Percentiles rank a stretch among this genome's conserved stretches.
phyloP scores from a whole-genome alignment of 345 rosid genomes.

The rapeseed (Brassica napus) region DNA sequence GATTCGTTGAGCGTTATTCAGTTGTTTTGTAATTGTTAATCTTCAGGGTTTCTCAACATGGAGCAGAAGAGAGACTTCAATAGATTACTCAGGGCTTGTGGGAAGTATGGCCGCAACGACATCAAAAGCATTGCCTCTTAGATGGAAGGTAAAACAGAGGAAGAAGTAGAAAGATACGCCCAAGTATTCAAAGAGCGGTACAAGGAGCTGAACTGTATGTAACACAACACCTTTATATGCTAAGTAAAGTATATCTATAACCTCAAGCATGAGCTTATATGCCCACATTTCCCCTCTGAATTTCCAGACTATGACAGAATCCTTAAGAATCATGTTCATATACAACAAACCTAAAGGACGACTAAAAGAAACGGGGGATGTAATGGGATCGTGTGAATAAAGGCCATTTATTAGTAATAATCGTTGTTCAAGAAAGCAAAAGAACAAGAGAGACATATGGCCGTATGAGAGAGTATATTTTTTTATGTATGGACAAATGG shows the following conservation, averaged over 20 bases:
- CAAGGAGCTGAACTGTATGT: constrained; percentile 80
- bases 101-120: constrained; percentile 93
- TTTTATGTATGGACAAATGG: constrained; percentile 39
- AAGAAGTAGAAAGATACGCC: constrained; percentile 93
- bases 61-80: constrained; percentile 89
- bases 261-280: constrained; percentile 10
- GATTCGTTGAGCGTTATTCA: constrained; percentile 1
- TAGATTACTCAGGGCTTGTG: constrained; percentile 81
- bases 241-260: too few species aligned
- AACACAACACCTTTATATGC: too few species aligned
- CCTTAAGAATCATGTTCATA: too few species aligned
- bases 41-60: constrained; percentile 88
- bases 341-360: not conserved
- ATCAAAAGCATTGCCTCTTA: constrained; percentile 81
- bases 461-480: constrained; percentile 37
- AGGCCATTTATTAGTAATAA: constrained; percentile 41
- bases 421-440: constrained; percentile 11
- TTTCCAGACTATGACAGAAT: constrained; percentile 79
- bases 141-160: constrained; percentile 94
- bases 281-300: not conserved
- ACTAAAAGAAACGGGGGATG: not conserved
- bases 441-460: constrained; percentile 7
- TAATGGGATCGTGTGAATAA: constrained; percentile 16
- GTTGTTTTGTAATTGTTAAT: not conserved
- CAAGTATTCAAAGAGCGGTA: constrained; percentile 82